phyloP scores from a whole-genome alignment of 345 rosid genomes.

The Populus simonii region DNA sequence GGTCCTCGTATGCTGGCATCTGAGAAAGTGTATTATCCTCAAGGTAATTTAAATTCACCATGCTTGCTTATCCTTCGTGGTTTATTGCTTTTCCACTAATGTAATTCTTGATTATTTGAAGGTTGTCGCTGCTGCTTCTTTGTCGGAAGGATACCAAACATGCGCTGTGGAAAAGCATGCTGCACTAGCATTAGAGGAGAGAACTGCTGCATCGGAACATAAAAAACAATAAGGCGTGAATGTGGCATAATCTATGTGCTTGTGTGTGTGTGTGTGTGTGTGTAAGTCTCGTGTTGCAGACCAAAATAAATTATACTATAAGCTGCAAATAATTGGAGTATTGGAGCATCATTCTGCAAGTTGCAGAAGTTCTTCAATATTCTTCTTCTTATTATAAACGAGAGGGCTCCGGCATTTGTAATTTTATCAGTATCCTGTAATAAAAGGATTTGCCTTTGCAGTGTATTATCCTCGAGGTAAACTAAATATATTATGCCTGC shows the following conservation, averaged over 20 bases:
- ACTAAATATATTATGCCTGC: background rate
- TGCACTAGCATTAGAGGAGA: conserved; percentile 2
- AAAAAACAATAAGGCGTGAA: background rate
- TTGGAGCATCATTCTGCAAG: too few species aligned
- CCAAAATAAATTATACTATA: too few species aligned
- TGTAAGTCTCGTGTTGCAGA: too few species aligned
- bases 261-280: too few species aligned
- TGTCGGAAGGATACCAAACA: background rate
- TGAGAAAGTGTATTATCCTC: conserved; percentile 24
- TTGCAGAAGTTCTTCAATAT: too few species aligned
- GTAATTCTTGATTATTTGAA: background rate
- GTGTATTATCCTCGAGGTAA: background rate
- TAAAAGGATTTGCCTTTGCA: too few species aligned
- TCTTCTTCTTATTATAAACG: background rate
- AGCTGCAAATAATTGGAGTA: too few species aligned
- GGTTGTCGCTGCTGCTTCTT: conserved; percentile 39
- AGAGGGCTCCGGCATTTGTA: too few species aligned
- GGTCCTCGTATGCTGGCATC: conserved; percentile 15
- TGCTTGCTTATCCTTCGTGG: background rate
- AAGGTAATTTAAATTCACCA: background rate
- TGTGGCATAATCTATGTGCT: too few species aligned
- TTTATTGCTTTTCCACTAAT: background rate
- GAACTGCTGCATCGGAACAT: conserved; percentile 17
- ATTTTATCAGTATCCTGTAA: too few species aligned
- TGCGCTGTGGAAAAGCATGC: conserved; percentile 27